These are phyloP conservation scores for Chaetomidium leptoderma DNA, from an alignment of 495 filamentous ascomycete species.

Conservation along the genomic window DNA sequence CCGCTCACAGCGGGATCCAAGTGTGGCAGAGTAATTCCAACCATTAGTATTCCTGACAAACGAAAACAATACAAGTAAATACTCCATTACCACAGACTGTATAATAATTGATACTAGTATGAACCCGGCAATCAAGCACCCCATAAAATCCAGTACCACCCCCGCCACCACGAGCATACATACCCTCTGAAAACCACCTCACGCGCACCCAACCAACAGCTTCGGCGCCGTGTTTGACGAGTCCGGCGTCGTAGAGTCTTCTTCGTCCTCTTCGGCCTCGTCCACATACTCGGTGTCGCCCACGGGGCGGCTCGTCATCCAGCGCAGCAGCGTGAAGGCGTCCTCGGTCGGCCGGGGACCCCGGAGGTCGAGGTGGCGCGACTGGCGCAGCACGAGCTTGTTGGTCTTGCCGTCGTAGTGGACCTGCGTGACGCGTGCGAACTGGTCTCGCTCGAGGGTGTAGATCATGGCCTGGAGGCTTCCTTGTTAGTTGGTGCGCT, in stretches of 20 bases:
- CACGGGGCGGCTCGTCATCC: slow-evolving; percentile 1
- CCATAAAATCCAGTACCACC: no score
- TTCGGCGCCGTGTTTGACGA: neutral
- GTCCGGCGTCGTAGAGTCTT: neutral
- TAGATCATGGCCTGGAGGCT: neutral
- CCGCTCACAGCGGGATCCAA: no score
- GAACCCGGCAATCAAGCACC: no score
- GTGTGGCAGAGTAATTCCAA: no score
- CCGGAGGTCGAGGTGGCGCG: neutral
- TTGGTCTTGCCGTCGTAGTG: neutral
- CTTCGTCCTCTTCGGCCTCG: neutral
- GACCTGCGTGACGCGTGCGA: slow-evolving; percentile 1
- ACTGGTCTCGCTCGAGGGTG: neutral
- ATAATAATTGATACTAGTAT: no score
- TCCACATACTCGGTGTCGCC: slow-evolving; percentile 4
- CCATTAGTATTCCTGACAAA: no score
- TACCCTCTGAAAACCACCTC: neutral
- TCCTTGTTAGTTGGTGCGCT: neutral
- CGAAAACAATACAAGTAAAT: no score
- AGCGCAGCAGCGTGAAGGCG: slow-evolving; percentile 1
- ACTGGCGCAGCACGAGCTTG: slow-evolving; percentile 8
- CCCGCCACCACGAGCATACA: no score
- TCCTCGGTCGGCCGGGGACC: neutral
- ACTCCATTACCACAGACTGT: no score
- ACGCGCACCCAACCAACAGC: neutral